Evolutionary conservation across 2,329 filamentous ascomycete species (phyloP), one percentile per base, ranked within the genome.

Genomic region (Hymenoscyphus linearis): DNA sequence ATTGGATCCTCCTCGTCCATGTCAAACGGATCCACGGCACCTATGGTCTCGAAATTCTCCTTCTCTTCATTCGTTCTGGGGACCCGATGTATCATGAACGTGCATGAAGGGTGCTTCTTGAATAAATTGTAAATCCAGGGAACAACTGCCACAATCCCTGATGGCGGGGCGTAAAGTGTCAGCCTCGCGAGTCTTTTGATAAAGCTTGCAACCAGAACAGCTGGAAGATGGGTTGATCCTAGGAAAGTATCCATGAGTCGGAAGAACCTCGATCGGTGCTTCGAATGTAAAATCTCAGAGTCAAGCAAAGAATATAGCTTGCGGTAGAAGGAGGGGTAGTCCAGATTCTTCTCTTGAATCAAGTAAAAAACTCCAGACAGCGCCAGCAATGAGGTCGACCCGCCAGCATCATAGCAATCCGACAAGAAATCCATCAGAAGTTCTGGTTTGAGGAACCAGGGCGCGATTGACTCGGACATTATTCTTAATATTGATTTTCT

Each of bases 91-190:
- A 99, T 85, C 92, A 99, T 96, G 71, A 96, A 98, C 0, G 93
- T 96, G 72, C 91, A 96, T 1, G 87, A 86, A 0, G 93, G 93
- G 73, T 99, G 95, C 66, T 84, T 84, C 75, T 91, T 95, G 73
- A 99, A 82, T 68, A 96, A 82, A 76, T 99, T 99, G 80, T 99
- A 99, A 57, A 93, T 87, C 86, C 91, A 97, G 0, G 95, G 96
- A 10, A 98, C 82, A 53, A 96, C 86, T 59, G 87, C 88, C 16
- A 98, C 93, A 58, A 98, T 89, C 34, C 91, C 93, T 36, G 90
- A 86, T 1, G 96, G 95, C 2, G 96, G 93, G 0, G 91, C 93
- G 70, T 90, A 87, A n/a, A 99, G 82, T 16, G 90, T 85, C 40
- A 98, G 80, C 58, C 93, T 83, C 3, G 92, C 85, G 9, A 99